Percentiles rank a stretch among this genome's conserved stretches.
Conservation (phyloP, 768 basidiomycete species). For the Kwoniella dejecticola region DNA sequence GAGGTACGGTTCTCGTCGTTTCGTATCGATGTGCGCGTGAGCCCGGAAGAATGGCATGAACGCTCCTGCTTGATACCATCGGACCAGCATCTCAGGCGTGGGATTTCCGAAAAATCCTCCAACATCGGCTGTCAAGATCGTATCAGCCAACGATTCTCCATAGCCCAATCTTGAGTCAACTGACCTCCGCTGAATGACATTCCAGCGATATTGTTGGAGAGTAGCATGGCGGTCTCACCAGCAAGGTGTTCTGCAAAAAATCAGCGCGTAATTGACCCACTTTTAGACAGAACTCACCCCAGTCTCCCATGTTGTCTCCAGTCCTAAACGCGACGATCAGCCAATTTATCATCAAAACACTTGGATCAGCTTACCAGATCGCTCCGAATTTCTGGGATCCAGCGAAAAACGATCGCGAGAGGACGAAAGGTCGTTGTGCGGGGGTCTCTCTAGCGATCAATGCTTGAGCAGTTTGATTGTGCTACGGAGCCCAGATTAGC, state of each 20-base stretch:
- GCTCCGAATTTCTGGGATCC: conserved; percentile 95
- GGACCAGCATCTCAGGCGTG: conserved; percentile 85
- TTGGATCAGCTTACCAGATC: conserved; percentile 73
- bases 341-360: neutral
- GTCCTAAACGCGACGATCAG: conserved; percentile 58
- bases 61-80: conserved; percentile 95
- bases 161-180: conserved; percentile 50
- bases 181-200: conserved; percentile 88
- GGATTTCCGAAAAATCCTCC: conserved; percentile 99
- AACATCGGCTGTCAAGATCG: conserved; percentile 74
- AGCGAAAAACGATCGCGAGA: conserved; percentile 91
- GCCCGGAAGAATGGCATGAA: conserved; percentile 98
- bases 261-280: conserved; percentile 9
- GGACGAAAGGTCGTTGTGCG: conserved; percentile 85
- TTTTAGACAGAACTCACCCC: conserved; percentile 58
- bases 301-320: conserved; percentile 94
- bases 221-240: conserved; percentile 88
- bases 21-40: conserved; percentile 96
- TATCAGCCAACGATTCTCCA: neutral
- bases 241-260: conserved; percentile 73
- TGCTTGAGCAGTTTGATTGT: conserved; percentile 79
- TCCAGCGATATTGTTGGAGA: conserved; percentile 83
- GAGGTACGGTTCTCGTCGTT: conserved; percentile 93
- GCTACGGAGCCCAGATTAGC: conserved; percentile 58
- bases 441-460: conserved; percentile 72